phyloP scores from a whole-genome alignment of 305 asterid genomes.

The Rubia tinctorum region DNA sequence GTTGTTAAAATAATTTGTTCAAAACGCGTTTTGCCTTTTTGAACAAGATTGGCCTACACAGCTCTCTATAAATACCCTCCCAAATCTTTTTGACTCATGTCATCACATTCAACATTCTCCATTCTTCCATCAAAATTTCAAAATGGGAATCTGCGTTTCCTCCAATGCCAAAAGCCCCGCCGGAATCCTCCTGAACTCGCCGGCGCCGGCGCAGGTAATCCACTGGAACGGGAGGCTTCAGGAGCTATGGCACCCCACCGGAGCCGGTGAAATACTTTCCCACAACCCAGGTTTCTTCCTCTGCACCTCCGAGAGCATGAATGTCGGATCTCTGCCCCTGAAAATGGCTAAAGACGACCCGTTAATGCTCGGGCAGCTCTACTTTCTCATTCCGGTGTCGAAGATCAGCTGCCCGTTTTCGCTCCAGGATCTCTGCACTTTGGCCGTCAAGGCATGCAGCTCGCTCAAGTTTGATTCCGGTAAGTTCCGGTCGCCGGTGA shows the following conservation, averaged over 20 bases:
- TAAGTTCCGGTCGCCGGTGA: neutral
- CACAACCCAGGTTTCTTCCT: constrained; percentile 31
- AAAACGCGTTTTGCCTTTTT: neutral
- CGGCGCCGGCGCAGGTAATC: constrained; percentile 32
- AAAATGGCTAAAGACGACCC: constrained; percentile 28
- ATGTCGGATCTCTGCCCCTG: constrained; percentile 12
- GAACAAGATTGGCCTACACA: neutral
- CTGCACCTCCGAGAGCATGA: constrained; percentile 22
- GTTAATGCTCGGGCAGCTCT: constrained; percentile 47
- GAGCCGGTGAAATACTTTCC: constrained; percentile 34
- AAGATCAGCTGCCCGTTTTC: constrained; percentile 34
- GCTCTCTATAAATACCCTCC: neutral
- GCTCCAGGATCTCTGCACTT: constrained; percentile 35
- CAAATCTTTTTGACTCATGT: neutral
- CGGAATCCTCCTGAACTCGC: constrained; percentile 3
- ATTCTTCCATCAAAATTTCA: neutral
- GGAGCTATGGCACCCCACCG: constrained; percentile 33
- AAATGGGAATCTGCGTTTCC: constrained; percentile 41
- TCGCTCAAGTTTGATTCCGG: constrained; percentile 10
- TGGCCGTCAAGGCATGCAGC: constrained; percentile 47
- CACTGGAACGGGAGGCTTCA: constrained; percentile 34
- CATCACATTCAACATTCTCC: neutral
- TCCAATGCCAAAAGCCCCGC: constrained; percentile 15
- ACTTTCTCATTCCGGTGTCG: constrained; percentile 49
- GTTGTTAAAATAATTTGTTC: neutral